These are phyloP conservation scores for Xerocomus amazonicus DNA, from an alignment of 1,284 basidiomycete genomes.

Conservation along the genomic window DNA sequence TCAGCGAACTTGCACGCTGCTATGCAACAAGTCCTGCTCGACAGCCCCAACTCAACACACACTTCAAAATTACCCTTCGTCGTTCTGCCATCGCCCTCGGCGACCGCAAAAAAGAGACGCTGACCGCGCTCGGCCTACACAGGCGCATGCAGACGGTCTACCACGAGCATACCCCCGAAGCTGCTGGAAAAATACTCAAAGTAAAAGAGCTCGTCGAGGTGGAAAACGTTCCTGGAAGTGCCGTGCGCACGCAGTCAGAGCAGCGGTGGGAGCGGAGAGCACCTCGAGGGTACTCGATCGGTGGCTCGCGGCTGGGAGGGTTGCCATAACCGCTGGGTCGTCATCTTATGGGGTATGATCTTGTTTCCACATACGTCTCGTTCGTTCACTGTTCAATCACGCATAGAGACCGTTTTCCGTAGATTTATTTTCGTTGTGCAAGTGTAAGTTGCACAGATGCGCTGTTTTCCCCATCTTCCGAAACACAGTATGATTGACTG, in stretches of 20 bases:
- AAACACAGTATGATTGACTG: neutral
- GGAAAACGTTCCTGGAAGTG: constrained; percentile 66
- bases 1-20: constrained; percentile 6
- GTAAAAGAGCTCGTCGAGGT: constrained; percentile 89
- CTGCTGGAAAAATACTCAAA: constrained; percentile 77
- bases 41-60: constrained; percentile 45
- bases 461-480: neutral
- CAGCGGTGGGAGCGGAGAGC: constrained; percentile 62
- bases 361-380: neutral
- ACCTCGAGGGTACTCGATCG: constrained; percentile 62
- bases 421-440: neutral
- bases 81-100: constrained; percentile 82
- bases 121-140: constrained; percentile 75
- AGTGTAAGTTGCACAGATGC: neutral
- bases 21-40: constrained; percentile 3
- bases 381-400: neutral
- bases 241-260: constrained; percentile 63
- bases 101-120: constrained; percentile 65
- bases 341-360: constrained; percentile 8
- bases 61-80: constrained; percentile 81
- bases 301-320: constrained; percentile 17
- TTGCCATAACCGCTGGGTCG: constrained; percentile 18
- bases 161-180: constrained; percentile 65
- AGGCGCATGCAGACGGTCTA: constrained; percentile 81
- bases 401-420: neutral